A percentile compares a stretch with the other conserved stretches of the same genome.
Conservation (phyloP, 2,329 filamentous ascomycete species). For the Microcyclospora pomicola region DNA sequence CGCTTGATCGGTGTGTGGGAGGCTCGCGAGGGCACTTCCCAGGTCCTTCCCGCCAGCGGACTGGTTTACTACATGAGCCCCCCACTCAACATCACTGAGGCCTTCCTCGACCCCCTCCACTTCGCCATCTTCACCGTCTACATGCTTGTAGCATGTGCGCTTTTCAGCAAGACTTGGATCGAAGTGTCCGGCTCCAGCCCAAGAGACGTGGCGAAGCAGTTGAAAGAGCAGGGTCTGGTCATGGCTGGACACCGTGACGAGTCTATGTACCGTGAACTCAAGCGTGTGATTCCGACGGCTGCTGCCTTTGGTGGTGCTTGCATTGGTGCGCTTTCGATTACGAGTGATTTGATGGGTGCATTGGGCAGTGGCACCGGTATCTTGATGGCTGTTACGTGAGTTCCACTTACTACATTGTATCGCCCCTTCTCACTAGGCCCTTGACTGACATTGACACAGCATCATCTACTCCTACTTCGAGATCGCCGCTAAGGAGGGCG, state of each 20-base stretch:
- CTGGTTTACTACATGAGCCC: conserved; percentile 99
- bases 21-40: conserved; percentile 85
- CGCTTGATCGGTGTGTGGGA: conserved; percentile 98
- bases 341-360: conserved; percentile 88
- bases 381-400: conserved; percentile 93
- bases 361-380: conserved; percentile 96
- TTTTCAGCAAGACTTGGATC: conserved; percentile 99
- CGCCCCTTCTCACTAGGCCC: background rate
- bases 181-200: conserved; percentile 97
- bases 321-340: conserved; percentile 93
- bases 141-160: conserved; percentile 93
- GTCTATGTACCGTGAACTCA: conserved; percentile 99
- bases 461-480: conserved; percentile 99
- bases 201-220: conserved; percentile 95
- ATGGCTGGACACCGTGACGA: conserved; percentile 99
- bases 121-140: conserved; percentile 90
- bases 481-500: conserved; percentile 96
- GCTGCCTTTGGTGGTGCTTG: conserved; percentile 97
- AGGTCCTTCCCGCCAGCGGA: conserved; percentile 86
- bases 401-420: conserved; percentile 17
- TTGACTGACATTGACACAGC: conserved; percentile 35
- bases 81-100: conserved; percentile 92
- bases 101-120: conserved; percentile 91
- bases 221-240: conserved; percentile 98
- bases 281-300: conserved; percentile 96